Conservation (phyloP, 2,329 filamentous ascomycete genomes). For the Apiospora hydei region DNA sequence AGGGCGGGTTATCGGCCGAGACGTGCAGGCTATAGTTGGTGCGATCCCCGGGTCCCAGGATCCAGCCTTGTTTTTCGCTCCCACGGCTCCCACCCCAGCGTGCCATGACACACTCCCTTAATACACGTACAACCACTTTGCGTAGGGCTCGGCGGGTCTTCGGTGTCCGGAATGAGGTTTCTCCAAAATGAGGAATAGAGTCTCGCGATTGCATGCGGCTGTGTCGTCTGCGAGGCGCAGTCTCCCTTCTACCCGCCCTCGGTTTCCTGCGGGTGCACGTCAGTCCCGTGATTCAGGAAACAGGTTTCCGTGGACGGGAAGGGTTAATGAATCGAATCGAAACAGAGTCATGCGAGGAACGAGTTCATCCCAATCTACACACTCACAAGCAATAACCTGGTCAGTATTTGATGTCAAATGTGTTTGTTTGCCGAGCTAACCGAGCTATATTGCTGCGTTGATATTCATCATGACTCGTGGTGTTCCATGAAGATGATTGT, state of each 20-base stretch:
- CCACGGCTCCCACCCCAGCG: not conserved
- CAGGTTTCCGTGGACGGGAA: not conserved
- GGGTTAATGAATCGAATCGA: not conserved
- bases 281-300: not conserved
- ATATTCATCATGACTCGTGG: not conserved
- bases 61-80: not conserved
- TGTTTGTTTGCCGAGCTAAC: not conserved
- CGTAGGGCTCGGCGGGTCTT: not conserved
- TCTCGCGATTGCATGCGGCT: not conserved
- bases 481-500: no score
- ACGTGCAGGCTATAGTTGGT: not conserved
- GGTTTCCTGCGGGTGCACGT: not conserved
- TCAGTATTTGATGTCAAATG: not conserved
- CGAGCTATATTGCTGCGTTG: not conserved
- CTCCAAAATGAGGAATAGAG: not conserved
- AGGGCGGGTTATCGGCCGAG: not conserved
- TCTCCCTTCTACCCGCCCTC: not conserved
- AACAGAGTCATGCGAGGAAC: not conserved
- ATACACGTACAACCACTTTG: conserved; percentile 1
- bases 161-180: not conserved
- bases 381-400: not conserved
- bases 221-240: not conserved
- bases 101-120: not conserved
- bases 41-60: not conserved
- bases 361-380: conserved; percentile 6